Base-by-base conservation (phyloP, 2,329 filamentous ascomycete genomes). In the Fusarium marasasianum region DNA sequence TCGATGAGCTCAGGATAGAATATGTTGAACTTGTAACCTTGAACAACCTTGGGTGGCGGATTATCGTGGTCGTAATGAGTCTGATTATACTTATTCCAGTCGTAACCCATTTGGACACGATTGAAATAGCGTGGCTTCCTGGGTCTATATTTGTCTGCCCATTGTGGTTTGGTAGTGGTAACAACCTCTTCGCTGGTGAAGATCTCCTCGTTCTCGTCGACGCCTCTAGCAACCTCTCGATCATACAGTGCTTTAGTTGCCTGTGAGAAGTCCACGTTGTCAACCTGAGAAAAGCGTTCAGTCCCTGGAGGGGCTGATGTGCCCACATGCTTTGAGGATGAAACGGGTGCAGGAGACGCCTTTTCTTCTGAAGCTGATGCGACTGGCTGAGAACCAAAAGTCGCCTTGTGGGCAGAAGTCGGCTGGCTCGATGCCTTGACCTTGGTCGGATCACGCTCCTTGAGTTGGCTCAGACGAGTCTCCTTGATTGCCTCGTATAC, bases 71-170 rank as follows among this genome's bases (percentile, higher is more conserved):
- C 96, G 84, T 99, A 99, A 84, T 99, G 96, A 18, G 96, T 99
- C 84, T 99, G 96, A 80, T 99, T 99, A 88, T 99, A 99, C 84
- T 99, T 99, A 87, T 99, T 99, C 96, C 96, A 99, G 83, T 99
- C 96, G 82, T 98, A 99, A 60, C 96, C 96, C 94, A 98, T 98
- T 83, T 98, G 95, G 53, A 98, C 95, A 45, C 96, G 92, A 81
- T 98, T 98, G 88, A 99, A 99, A 84, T 98, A 98, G 69, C 93
- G 91, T 18, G 96, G 96, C 83, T 98, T 99, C 72, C 96, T 90
- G 13, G 96, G 95, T 44, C 93, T 90, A 82, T 97, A 93, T 83
- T 96, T 95, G 80, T 91, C 91, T 11, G 92, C 91, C 95, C 95
- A 98, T 73, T 91, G 89, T 8, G 94, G 92, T 74, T 91, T 91